These are phyloP conservation scores for Salix suchowensis DNA, from an alignment of 345 rosid species.

Conservation along the genomic window DNA sequence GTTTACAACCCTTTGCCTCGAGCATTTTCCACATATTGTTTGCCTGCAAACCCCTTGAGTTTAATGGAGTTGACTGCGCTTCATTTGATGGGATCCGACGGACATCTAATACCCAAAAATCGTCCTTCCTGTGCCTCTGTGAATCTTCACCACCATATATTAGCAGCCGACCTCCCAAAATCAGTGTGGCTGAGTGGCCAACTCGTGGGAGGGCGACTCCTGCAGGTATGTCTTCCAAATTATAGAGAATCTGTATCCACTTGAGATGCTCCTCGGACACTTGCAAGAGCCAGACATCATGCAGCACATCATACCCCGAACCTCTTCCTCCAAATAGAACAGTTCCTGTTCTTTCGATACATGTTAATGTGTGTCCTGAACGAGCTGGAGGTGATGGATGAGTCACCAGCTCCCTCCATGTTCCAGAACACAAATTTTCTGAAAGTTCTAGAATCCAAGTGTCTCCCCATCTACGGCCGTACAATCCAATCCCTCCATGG, in stretches of 20 bases:
- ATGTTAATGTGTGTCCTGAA: conserved; percentile 89
- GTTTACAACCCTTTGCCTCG: conserved; percentile 44
- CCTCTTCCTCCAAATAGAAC: conserved; percentile 95
- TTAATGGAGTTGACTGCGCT: conserved; percentile 30
- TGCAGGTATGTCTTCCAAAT: conserved; percentile 45
- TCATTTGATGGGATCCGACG: conserved; percentile 40
- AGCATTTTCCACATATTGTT: conserved; percentile 60
- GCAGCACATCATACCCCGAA: conserved; percentile 68
- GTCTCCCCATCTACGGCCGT: conserved; percentile 67
- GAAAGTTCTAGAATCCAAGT: conserved; percentile 81
- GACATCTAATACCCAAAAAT: conserved; percentile 76
- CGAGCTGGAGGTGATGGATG: conserved; percentile 76
- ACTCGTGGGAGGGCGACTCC: conserved; percentile 73
- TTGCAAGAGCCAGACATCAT: conserved; percentile 81
- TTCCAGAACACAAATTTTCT: conserved; percentile 49
- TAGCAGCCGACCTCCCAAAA: conserved; percentile 67
- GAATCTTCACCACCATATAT: conserved; percentile 95
- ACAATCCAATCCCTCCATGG: conserved; percentile 78
- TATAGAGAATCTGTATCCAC: conserved; percentile 66
- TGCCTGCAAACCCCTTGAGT: conserved; percentile 26
- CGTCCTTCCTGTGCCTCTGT: conserved; percentile 67
- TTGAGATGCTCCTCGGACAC: conserved; percentile 33
- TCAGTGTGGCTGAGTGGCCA: conserved; percentile 82
- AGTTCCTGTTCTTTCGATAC: conserved; percentile 43
- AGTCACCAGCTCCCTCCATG: conserved; percentile 56